Conservation (phyloP, 1,284 basidiomycete genomes). For the Tylopilus orsonianus region DNA sequence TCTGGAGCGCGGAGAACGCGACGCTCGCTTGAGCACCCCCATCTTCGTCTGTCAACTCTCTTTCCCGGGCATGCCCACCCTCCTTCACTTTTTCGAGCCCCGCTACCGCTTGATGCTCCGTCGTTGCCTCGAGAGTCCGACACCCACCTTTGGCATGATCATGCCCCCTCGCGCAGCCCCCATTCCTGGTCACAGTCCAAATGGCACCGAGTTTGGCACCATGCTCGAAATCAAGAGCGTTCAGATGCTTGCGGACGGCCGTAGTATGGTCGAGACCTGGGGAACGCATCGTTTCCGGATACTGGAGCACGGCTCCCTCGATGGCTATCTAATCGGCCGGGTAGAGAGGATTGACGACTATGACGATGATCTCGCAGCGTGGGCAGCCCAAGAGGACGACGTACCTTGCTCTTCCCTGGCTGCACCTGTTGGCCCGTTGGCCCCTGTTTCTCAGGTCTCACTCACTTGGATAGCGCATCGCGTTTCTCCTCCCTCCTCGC, state of each 20-base stretch:
- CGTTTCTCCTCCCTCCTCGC: constrained; percentile 11
- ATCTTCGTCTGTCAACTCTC: constrained; percentile 89
- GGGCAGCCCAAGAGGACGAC: constrained; percentile 21
- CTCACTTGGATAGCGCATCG: constrained; percentile 15
- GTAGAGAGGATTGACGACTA: constrained; percentile 66
- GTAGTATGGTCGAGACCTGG: constrained; percentile 86
- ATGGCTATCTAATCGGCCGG: constrained; percentile 88
- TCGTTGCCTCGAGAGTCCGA: constrained; percentile 76
- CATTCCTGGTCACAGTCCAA: constrained; percentile 37
- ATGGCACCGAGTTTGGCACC: constrained; percentile 79
- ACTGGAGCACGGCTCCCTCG: constrained; percentile 76
- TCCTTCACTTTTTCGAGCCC: constrained; percentile 92
- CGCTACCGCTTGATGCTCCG: constrained; percentile 91
- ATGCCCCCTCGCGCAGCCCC: constrained; percentile 51
- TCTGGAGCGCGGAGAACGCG: constrained; percentile 74
- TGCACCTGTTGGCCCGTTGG: constrained; percentile 7
- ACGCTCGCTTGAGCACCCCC: constrained; percentile 80
- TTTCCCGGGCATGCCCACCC: constrained; percentile 88
- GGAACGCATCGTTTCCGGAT: constrained; percentile 85
- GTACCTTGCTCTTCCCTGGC: constrained; percentile 14
- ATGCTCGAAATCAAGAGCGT: constrained; percentile 90
- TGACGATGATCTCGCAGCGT: constrained; percentile 43
- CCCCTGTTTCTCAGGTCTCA: constrained; percentile 15
- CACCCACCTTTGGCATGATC: constrained; percentile 88
- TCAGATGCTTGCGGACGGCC: constrained; percentile 85